These are phyloP conservation scores for Hydnomerulius pinastri DNA, from an alignment of 768 basidiomycete genomes.

Conservation along the genomic window DNA sequence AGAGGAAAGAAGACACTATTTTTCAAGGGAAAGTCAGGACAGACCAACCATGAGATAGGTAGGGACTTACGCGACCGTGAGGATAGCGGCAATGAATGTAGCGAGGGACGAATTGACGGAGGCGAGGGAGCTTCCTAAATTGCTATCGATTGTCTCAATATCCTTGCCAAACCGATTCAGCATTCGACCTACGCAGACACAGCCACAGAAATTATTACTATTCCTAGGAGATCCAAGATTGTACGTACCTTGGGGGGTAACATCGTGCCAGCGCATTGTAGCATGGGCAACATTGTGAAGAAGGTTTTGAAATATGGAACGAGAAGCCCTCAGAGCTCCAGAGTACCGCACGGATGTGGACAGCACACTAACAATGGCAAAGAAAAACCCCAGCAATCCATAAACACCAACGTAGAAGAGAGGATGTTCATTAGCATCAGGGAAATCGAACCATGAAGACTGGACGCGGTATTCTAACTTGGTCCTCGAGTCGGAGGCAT, in stretches of 20 bases:
- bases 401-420: slow-evolving; percentile 69
- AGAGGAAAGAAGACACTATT: slow-evolving; percentile 67
- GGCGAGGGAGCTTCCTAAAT: slow-evolving; percentile 65
- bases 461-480: background rate
- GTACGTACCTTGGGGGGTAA: slow-evolving; percentile 63
- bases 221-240: background rate
- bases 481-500: no score
- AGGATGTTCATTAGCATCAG: slow-evolving; percentile 56
- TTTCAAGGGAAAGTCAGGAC: slow-evolving; percentile 5
- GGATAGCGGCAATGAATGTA: slow-evolving; percentile 67
- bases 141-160: slow-evolving; percentile 79
- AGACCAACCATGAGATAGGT: background rate
- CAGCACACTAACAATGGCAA: slow-evolving; percentile 45
- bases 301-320: slow-evolving; percentile 45
- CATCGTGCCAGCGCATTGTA: slow-evolving; percentile 79
- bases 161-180: slow-evolving; percentile 84
- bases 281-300: slow-evolving; percentile 68
- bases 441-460: slow-evolving; percentile 26
- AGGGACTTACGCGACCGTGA: slow-evolving; percentile 59
- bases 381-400: slow-evolving; percentile 53
- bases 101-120: slow-evolving; percentile 74
- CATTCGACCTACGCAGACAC: slow-evolving; percentile 56
- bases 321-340: slow-evolving; percentile 38
- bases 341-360: slow-evolving; percentile 56
- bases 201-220: background rate